phyloP scores from a whole-genome alignment of 2,329 filamentous ascomycete species.

The Cladorrhinum sp. region DNA sequence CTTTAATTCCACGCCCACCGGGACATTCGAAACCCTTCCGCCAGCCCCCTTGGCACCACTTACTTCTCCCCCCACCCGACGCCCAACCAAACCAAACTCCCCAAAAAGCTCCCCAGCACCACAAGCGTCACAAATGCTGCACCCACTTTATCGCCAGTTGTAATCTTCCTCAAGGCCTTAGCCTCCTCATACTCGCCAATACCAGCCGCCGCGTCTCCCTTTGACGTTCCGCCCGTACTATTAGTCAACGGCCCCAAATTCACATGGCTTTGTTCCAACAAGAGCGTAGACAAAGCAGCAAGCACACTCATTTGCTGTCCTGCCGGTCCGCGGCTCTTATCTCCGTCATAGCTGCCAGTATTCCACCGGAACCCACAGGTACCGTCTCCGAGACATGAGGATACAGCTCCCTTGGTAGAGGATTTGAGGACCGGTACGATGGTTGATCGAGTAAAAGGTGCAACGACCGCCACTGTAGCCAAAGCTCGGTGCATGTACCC shows the following conservation, averaged over 20 bases:
- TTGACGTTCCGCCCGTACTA: conserved; percentile 43
- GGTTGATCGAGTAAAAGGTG: conserved; percentile 42
- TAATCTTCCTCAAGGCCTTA: conserved; percentile 19
- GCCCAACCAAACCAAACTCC: conserved; percentile 28
- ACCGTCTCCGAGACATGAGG: conserved; percentile 44
- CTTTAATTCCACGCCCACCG: too few relatives aligned
- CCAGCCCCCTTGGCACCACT: background rate
- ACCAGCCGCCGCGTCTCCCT: conserved; percentile 34
- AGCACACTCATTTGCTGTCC: conserved; percentile 54
- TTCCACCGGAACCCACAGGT: conserved; percentile 53
- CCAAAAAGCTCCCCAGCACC: conserved; percentile 34
- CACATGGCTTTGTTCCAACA: conserved; percentile 34
- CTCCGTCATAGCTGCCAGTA: conserved; percentile 43
- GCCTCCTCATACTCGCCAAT: conserved; percentile 2
- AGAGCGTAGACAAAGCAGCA: conserved; percentile 45
- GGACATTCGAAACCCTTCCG: too few relatives aligned
- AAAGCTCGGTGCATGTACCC: conserved; percentile 53
- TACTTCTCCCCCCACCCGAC: conserved; percentile 15
- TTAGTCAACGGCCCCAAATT: conserved; percentile 35
- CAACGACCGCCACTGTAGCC: conserved; percentile 46
- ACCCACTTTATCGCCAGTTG: conserved; percentile 38
- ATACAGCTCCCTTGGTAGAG: conserved; percentile 47
- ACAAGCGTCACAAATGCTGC: conserved; percentile 41
- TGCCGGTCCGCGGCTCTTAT: conserved; percentile 48
- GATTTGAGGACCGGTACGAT: conserved; percentile 45